phyloP scores from a whole-genome alignment of 2,329 filamentous ascomycete species.

The Zopfia rhizophila region DNA sequence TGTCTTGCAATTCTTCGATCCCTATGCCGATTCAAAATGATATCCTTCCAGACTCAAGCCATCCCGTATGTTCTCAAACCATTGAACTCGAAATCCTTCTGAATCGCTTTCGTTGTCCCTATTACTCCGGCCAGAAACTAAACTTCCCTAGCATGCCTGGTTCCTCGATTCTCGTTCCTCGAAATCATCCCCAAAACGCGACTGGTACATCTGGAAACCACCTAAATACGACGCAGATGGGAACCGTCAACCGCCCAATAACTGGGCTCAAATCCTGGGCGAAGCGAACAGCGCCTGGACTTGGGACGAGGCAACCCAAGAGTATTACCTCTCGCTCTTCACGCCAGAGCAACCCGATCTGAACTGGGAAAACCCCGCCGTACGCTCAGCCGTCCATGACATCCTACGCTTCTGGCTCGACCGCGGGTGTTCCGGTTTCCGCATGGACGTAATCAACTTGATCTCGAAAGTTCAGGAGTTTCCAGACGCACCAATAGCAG shows the following conservation, averaged over 20 bases:
- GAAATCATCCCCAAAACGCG: slow-evolving; percentile 58
- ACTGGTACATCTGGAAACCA: slow-evolving; percentile 67
- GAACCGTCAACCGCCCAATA: slow-evolving; percentile 76
- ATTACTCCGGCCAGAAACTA: slow-evolving; percentile 10
- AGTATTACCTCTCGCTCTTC: slow-evolving; percentile 83
- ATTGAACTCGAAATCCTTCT: no score
- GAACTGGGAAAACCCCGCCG: slow-evolving; percentile 79
- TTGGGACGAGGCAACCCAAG: slow-evolving; percentile 74
- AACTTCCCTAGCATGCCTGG: slow-evolving; percentile 63
- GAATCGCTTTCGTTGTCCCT: no score
- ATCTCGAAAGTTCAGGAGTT: slow-evolving; percentile 47
- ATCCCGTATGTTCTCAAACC: background rate
- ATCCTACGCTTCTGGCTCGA: slow-evolving; percentile 83
- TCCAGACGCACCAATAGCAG: slow-evolving; percentile 37
- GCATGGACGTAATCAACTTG: slow-evolving; percentile 54
- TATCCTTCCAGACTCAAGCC: background rate
- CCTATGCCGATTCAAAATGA: background rate
- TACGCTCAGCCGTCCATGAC: slow-evolving; percentile 75
- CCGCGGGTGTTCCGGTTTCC: slow-evolving; percentile 67
- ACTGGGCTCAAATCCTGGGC: slow-evolving; percentile 73
- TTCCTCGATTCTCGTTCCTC: slow-evolving; percentile 66
- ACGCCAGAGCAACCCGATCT: slow-evolving; percentile 81
- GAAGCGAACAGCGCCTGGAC: slow-evolving; percentile 70
- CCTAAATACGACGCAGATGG: slow-evolving; percentile 63
- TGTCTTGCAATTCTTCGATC: background rate